Evolutionary conservation across 495 filamentous ascomycete genomes (phyloP).

Genomic region (Xylaria sp.): DNA sequence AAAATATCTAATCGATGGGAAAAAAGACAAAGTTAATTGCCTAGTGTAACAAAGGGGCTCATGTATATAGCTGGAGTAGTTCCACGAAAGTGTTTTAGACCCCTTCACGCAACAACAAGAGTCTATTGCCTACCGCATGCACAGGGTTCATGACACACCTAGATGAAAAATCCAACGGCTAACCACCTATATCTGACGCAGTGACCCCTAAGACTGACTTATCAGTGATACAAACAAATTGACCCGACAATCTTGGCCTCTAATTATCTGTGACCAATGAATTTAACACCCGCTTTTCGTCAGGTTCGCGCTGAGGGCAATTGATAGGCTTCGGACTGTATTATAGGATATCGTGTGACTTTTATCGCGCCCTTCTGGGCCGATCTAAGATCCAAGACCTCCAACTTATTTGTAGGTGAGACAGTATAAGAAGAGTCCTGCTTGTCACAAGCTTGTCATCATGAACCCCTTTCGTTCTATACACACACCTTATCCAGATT

Average conservation of each 20-base stretch:
- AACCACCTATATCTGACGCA: too few relatives aligned
- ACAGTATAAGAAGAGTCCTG: background rate
- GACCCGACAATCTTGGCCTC: background rate
- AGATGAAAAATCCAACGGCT: background rate
- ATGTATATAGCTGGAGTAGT: too few relatives aligned
- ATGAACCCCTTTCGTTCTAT: too few relatives aligned
- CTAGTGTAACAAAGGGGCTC: too few relatives aligned
- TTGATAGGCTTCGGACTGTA: conserved; percentile 18
- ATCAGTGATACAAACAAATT: background rate
- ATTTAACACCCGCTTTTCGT: background rate
- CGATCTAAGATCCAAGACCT: background rate
- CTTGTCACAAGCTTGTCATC: background rate
- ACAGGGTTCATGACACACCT: too few relatives aligned
- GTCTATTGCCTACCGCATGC: too few relatives aligned
- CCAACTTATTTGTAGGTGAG: background rate
- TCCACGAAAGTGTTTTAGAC: too few relatives aligned
- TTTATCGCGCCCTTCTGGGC: background rate
- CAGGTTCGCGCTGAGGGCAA: background rate
- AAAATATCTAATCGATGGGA: background rate
- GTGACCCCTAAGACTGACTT: too few relatives aligned
- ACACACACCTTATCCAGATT: background rate
- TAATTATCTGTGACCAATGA: background rate
- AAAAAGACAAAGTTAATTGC: background rate
- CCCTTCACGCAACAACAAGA: too few relatives aligned
- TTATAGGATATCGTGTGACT: background rate